phyloP scores from a whole-genome alignment of 164 flowering plant species.

The Piper longum region DNA sequence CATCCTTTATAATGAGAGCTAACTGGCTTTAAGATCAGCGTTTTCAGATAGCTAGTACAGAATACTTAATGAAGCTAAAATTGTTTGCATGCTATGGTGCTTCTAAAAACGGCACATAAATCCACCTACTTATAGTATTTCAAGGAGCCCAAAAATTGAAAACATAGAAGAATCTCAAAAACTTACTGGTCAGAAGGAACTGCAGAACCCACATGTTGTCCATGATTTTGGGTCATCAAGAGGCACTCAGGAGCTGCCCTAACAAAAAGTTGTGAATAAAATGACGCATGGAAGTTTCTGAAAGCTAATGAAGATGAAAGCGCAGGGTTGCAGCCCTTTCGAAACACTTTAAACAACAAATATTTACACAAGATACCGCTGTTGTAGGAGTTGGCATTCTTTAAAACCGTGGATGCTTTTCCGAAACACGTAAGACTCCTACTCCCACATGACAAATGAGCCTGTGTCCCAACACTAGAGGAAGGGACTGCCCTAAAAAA shows the following conservation, averaged over 20 bases:
- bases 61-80: no score
- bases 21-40: no score
- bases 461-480: conserved; percentile 13
- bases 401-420: conserved; percentile 35
- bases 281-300: conserved; percentile 18
- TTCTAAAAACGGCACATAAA: no score
- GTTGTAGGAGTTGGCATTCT: conserved; percentile 18
- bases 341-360: conserved; percentile 17
- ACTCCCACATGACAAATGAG: conserved; percentile 27
- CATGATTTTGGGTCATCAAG: conserved; percentile 37
- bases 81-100: no score
- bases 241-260: conserved; percentile 53
- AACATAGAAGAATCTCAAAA: neutral
- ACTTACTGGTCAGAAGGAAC: conserved; percentile 42
- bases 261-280: conserved; percentile 17
- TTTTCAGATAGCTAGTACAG: no score
- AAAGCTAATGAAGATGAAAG: conserved; percentile 5
- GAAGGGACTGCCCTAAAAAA: conserved; percentile 21
- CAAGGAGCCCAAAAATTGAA: no score
- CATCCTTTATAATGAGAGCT: no score
- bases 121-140: no score
- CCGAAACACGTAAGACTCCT: conserved; percentile 19
- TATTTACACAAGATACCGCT: conserved; percentile 21
- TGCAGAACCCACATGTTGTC: conserved; percentile 20
- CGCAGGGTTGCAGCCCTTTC: conserved; percentile 13